Percentiles rank a stretch among this genome's conserved stretches.
Conservation (phyloP, 768 basidiomycete genomes). For the Grammothele lineata region DNA sequence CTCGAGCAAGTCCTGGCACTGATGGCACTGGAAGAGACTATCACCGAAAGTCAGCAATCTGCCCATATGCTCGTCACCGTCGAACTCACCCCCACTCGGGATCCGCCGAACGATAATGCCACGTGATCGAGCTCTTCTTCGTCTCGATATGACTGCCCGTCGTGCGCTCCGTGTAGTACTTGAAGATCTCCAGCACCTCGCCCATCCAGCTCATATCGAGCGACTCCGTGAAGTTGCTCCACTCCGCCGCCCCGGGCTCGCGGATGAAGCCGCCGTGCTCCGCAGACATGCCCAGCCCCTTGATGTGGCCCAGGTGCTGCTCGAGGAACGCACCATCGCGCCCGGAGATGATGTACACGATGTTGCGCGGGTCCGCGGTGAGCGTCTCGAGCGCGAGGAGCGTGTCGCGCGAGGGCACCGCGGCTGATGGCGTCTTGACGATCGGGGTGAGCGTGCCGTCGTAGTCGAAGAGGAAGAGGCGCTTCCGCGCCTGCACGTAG, state of each 20-base stretch:
- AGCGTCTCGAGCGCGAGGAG: slow-evolving; percentile 71
- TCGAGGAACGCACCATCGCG: slow-evolving; percentile 92
- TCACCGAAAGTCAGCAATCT: background rate
- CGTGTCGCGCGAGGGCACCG: slow-evolving; percentile 71
- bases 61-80: background rate
- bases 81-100: slow-evolving; percentile 89
- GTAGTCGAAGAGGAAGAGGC: slow-evolving; percentile 94
- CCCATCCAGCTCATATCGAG: slow-evolving; percentile 98
- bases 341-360: slow-evolving; percentile 97
- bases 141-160: slow-evolving; percentile 94
- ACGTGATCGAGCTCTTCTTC: slow-evolving; percentile 97
- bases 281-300: slow-evolving; percentile 83
- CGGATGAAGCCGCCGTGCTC: slow-evolving; percentile 95
- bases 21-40: slow-evolving; percentile 90
- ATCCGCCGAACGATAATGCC: slow-evolving; percentile 93
- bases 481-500: slow-evolving; percentile 72
- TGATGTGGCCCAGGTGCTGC: slow-evolving; percentile 83
- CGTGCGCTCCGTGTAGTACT: slow-evolving; percentile 95
- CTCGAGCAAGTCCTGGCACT: slow-evolving; percentile 94
- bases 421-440: slow-evolving; percentile 89
- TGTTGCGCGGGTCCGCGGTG: slow-evolving; percentile 75
- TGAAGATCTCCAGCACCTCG: slow-evolving; percentile 94
- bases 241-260: slow-evolving; percentile 58
- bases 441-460: slow-evolving; percentile 97
- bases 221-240: slow-evolving; percentile 86